phyloP scores from a whole-genome alignment of 2,329 filamentous ascomycete genomes.

The Scedosporium boydii region DNA sequence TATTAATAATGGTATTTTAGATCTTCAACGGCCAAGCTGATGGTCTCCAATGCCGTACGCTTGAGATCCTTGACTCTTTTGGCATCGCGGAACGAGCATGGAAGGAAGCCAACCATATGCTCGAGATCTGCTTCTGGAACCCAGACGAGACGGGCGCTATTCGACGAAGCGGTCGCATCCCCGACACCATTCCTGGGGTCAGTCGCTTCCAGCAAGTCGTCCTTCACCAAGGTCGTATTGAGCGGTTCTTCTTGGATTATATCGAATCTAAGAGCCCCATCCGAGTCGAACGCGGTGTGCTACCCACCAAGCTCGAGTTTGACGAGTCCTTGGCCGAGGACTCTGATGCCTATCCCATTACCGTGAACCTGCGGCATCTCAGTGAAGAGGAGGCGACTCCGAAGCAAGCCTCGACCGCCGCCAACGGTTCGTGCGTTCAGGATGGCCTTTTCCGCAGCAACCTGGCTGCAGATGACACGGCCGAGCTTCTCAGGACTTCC shows the following conservation, averaged over 20 bases:
- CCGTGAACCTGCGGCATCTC: slow-evolving; percentile 46
- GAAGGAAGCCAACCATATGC: slow-evolving; percentile 48
- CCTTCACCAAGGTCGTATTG: slow-evolving; percentile 62
- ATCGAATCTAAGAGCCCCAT: slow-evolving; percentile 26
- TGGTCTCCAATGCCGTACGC: slow-evolving; percentile 50
- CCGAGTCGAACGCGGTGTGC: slow-evolving; percentile 47
- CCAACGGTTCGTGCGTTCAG: slow-evolving; percentile 8
- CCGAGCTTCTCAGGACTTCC: slow-evolving; percentile 31
- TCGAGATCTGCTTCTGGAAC: slow-evolving; percentile 38
- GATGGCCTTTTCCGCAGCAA: slow-evolving; percentile 53
- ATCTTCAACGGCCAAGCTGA: slow-evolving; percentile 32
- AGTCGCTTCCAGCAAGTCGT: slow-evolving; percentile 57
- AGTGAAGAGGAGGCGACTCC: slow-evolving; percentile 48
- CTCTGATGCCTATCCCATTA: slow-evolving; percentile 48
- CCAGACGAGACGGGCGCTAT: slow-evolving; percentile 50
- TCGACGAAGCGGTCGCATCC: slow-evolving; percentile 47
- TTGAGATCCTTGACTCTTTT: slow-evolving; percentile 67
- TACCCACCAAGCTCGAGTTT: slow-evolving; percentile 46
- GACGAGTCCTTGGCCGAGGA: slow-evolving; percentile 41
- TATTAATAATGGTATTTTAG: slow-evolving; percentile 15
- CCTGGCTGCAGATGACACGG: slow-evolving; percentile 45
- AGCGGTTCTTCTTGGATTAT: slow-evolving; percentile 55
- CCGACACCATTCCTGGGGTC: slow-evolving; percentile 52
- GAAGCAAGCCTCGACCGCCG: slow-evolving; percentile 15
- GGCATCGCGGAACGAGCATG: slow-evolving; percentile 54